These are phyloP conservation scores for Cladophialophora psammophila DNA, from an alignment of 2,329 filamentous ascomycete genomes.

Conservation along the genomic window DNA sequence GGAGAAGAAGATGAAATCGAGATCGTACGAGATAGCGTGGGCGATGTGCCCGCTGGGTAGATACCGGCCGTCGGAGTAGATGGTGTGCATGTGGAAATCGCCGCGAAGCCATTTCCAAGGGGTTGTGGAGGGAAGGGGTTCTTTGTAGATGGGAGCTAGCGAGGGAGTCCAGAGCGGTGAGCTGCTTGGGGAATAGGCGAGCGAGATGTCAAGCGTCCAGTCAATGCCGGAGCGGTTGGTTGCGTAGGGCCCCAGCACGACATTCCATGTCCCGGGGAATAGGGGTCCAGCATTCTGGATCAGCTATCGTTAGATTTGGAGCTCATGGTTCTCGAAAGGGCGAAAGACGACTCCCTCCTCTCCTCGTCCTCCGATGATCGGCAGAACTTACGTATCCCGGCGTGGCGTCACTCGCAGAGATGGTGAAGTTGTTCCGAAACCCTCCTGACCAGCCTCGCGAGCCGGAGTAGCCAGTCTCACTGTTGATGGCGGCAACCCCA, in stretches of 20 bases:
- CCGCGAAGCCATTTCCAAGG: conserved; percentile 35
- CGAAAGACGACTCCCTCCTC: not conserved
- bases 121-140: not conserved
- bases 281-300: conserved; percentile 34
- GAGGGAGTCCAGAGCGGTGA: conserved; percentile 22
- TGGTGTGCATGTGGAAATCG: conserved; percentile 42
- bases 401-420: conserved; percentile 37
- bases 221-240: conserved; percentile 37
- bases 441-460: conserved; percentile 38
- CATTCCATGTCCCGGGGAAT: conserved; percentile 39
- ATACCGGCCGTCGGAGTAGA: conserved; percentile 40
- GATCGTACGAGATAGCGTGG: conserved; percentile 31
- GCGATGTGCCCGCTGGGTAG: conserved; percentile 33
- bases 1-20: conserved; percentile 41
- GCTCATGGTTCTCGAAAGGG: not conserved
- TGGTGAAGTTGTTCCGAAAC: conserved; percentile 39
- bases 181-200: conserved; percentile 24
- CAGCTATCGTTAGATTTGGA: not conserved
- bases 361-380: not conserved
- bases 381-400: conserved; percentile 35
- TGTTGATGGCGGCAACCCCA: conserved; percentile 45
- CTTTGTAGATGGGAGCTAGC: conserved; percentile 12
- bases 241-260: conserved; percentile 39
- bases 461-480: conserved; percentile 42
- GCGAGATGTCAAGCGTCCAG: conserved; percentile 36